Percentiles rank a stretch among this genome's conserved stretches.
Evolutionary conservation across 2,329 filamentous ascomycete species (phyloP).

Genomic region (Macrophomina phaseolina): DNA sequence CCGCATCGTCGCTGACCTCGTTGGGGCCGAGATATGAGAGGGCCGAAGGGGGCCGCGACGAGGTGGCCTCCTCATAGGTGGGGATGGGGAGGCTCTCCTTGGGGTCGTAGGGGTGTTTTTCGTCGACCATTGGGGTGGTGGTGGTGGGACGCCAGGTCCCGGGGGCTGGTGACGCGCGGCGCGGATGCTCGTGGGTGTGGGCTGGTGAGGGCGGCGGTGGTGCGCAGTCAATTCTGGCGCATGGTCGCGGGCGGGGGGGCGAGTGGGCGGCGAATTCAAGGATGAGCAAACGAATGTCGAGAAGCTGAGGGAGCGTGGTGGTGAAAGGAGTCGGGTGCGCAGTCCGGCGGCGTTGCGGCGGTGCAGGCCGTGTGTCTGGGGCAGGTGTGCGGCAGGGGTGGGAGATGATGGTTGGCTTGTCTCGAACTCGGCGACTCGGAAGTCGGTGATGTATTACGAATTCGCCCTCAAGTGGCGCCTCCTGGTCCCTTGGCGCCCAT

Average conservation of each 20-base stretch:
- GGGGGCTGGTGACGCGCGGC: conserved; percentile 28
- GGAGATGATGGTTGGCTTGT: conserved; percentile 18
- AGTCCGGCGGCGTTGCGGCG: conserved; percentile 20
- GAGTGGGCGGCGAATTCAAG: neutral
- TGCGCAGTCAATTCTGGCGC: conserved; percentile 23
- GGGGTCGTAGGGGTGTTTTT: conserved; percentile 47
- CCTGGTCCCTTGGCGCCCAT: conserved; percentile 15
- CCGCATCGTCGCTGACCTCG: conserved; percentile 71
- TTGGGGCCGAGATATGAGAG: conserved; percentile 55
- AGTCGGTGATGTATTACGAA: conserved; percentile 22
- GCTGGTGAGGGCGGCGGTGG: neutral
- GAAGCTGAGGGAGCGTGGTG: conserved; percentile 10
- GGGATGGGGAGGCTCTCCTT: conserved; percentile 72
- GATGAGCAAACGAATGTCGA: conserved; percentile 11
- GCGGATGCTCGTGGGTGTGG: conserved; percentile 7
- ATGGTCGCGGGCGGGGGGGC: conserved; percentile 25
- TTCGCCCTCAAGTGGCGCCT: conserved; percentile 21
- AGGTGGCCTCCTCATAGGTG: conserved; percentile 80
- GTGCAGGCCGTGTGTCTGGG: conserved; percentile 21
- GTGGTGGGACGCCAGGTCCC: conserved; percentile 30
- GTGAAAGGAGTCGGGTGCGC: conserved; percentile 21
- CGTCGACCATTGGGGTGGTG: conserved; percentile 42
- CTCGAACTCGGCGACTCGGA: conserved; percentile 24
- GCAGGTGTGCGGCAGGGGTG: conserved; percentile 1
- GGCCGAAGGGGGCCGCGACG: conserved; percentile 60